These are phyloP conservation scores for Boechera stricta DNA, from an alignment of 345 rosid species.

Conservation along the genomic window DNA sequence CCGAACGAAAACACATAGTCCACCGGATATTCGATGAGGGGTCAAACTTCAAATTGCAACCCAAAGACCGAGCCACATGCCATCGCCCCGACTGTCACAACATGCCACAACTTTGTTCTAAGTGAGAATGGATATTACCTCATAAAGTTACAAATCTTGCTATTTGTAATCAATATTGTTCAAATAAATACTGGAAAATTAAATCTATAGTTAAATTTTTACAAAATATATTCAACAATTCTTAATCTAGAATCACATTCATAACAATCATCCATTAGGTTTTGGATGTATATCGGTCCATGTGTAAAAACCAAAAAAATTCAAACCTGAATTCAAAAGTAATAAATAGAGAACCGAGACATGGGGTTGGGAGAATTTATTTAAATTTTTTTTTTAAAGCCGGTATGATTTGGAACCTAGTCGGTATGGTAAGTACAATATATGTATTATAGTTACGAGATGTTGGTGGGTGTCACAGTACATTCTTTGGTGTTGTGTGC, in stretches of 20 bases:
- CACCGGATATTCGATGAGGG: not conserved
- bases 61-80: not conserved
- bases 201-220: not conserved
- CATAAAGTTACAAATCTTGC: too few relatives aligned
- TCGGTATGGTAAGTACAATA: constrained; percentile 47
- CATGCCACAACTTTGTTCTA: not conserved
- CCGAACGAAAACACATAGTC: not conserved
- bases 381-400: too few relatives aligned
- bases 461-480: constrained; percentile 49
- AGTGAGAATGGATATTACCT: not conserved
- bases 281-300: constrained; percentile 7
- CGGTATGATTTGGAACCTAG: constrained; percentile 41
- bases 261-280: constrained; percentile 1
- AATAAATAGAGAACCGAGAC: constrained; percentile 9
- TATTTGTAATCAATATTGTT: too few relatives aligned
- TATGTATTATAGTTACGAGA: constrained; percentile 43
- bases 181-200: not conserved
- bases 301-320: not conserved
- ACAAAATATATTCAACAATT: not conserved
- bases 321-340: not conserved
- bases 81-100: not conserved
- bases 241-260: not conserved
- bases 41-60: not conserved
- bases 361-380: not conserved
- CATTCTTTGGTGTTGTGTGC: constrained; percentile 49